These are phyloP conservation scores for Calonectria multiphialidica DNA, from an alignment of 2,329 filamentous ascomycete genomes.

Conservation along the genomic window DNA sequence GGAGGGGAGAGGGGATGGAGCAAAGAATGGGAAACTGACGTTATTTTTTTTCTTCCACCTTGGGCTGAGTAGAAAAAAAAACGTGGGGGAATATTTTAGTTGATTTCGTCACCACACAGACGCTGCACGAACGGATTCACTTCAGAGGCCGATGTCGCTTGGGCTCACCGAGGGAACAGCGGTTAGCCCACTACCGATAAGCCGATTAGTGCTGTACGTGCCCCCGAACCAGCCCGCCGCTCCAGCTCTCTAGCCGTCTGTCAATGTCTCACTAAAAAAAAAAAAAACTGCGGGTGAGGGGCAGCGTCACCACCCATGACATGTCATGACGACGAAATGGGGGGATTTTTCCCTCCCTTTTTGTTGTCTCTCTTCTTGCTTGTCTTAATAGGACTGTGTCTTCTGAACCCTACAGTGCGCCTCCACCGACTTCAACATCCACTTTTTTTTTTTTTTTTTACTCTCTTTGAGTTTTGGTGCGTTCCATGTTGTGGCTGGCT, in stretches of 20 bases:
- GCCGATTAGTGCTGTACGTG: background rate
- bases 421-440: too few species aligned
- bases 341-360: too few species aligned
- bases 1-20: slow-evolving; percentile 8
- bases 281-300: too few species aligned
- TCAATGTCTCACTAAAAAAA: background rate
- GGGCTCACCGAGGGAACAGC: slow-evolving; percentile 1
- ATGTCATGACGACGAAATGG: too few species aligned
- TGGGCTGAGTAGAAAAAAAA: slow-evolving; percentile 5
- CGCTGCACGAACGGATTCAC: slow-evolving; percentile 19
- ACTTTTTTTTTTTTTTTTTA: background rate
- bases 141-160: slow-evolving; percentile 41
- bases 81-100: slow-evolving; percentile 11
- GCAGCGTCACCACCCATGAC: too few species aligned
- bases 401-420: too few species aligned
- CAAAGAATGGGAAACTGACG: background rate
- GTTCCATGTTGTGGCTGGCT: background rate
- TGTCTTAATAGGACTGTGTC: too few species aligned
- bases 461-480: background rate
- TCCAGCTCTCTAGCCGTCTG: background rate
- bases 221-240: background rate
- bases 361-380: too few species aligned
- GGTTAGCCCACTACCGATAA: background rate
- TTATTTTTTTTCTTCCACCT: background rate
- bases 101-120: slow-evolving; percentile 42